Evolutionary conservation across 352 stramenopile species (phyloP), one percentile per base, ranked within the genome.

Genomic region (Poterioochromonas sp.): DNA sequence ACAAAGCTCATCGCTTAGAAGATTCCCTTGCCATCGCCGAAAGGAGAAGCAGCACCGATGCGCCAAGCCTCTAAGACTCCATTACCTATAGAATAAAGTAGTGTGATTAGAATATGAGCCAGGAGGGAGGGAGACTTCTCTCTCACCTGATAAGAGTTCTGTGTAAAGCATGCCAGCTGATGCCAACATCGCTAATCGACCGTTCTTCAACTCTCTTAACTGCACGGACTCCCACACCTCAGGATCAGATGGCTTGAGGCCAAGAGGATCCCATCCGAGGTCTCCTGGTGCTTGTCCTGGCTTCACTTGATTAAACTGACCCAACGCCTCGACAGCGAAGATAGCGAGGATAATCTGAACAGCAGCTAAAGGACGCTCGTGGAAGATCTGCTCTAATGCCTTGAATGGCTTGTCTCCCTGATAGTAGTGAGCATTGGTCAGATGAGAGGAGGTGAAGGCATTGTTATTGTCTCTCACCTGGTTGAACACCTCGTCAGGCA

Each of bases 271-370:
- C 0, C 29, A 82, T 32, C 64, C 80, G 22, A 82, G 53, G 77
- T 82, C 79, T n/a, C 79, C 79, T 20, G 79, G 79, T 83, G 82
- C 40, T 22, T 5, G 5, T 40, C 58, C 58, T 68, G 58, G 29
- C 80, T 83, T 51, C 5, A 51, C 43, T 77, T 82, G 76, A 60
- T 83, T 82, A 51, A 77, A 82, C 18, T 53, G 22, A 1, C 79
- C 53, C n/a, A 82, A 77, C 39, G 82, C 79, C 49, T 82, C 79
- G 35, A 82, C 40, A 62, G 79, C 79, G 26, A 77, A 54, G 22
- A 82, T 84, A 54, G 79, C 74, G 34, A 82, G 62, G 32, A 80
- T 69, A 77, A 82, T 82, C 77, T 82, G 79, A 39, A 77, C 41
- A 64, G 77, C 40, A 26, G 79, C 79, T 32, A 43, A 40, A 18